A percentile compares a stretch with the other conserved stretches of the same genome.
Conservation (phyloP, 768 basidiomycete genomes). For the Russula abietina region DNA sequence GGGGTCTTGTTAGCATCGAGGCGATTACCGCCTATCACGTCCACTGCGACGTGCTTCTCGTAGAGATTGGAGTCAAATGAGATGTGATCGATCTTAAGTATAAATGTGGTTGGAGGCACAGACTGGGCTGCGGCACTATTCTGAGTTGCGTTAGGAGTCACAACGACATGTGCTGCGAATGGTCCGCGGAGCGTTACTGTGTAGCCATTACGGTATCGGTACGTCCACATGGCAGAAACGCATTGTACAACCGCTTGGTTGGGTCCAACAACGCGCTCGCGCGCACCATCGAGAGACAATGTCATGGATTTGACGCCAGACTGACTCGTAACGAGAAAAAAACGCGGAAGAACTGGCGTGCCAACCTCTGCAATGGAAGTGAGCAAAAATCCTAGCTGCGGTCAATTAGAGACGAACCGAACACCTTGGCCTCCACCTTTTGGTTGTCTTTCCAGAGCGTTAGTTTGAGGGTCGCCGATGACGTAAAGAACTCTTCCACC, state of each 20-base stretch:
- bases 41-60: constrained; percentile 69
- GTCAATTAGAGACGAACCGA: constrained; percentile 47
- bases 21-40: constrained; percentile 50
- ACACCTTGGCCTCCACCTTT: constrained; percentile 72
- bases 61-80: constrained; percentile 67
- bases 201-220: constrained; percentile 73
- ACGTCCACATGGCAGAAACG: constrained; percentile 71
- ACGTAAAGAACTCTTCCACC: constrained; percentile 64
- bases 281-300: constrained; percentile 69
- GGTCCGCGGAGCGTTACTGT: constrained; percentile 72
- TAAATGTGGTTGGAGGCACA: constrained; percentile 22
- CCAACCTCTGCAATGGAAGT: constrained; percentile 55
- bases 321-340: constrained; percentile 78
- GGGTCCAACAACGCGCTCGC: constrained; percentile 53
- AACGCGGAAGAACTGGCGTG: constrained; percentile 71
- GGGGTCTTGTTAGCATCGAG: constrained; percentile 35
- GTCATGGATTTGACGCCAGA: constrained; percentile 83
- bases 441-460: constrained; percentile 87
- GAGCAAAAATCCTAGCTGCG: neutral
- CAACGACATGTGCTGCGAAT: constrained; percentile 55
- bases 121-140: constrained; percentile 19
- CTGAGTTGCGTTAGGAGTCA: constrained; percentile 28
- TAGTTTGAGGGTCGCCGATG: constrained; percentile 66
- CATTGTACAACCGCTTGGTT: constrained; percentile 57
- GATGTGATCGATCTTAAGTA: constrained; percentile 66